phyloP scores from a whole-genome alignment of 768 basidiomycete species.

The Trametes meyenii region DNA sequence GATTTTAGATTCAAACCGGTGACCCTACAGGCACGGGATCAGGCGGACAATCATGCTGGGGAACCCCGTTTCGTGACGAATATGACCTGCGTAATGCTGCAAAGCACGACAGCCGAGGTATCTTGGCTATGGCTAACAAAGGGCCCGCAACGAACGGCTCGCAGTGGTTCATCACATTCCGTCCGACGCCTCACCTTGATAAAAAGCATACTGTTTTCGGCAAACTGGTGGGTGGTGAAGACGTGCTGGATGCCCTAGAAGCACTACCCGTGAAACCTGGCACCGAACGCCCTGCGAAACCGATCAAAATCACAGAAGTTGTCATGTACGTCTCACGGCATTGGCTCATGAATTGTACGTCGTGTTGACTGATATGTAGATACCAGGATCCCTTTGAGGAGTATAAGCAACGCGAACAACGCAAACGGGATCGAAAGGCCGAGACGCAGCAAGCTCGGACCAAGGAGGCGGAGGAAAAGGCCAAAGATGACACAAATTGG shows the following conservation, averaged over 20 bases:
- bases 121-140: constrained; percentile 94
- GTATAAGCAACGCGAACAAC: constrained; percentile 82
- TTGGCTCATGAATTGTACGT: not conserved
- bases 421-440: constrained; percentile 67
- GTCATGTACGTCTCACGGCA: constrained; percentile 63
- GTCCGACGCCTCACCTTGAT: constrained; percentile 80
- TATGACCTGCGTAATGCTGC: constrained; percentile 85
- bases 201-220: constrained; percentile 97
- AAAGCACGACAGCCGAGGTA: constrained; percentile 83
- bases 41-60: constrained; percentile 94
- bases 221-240: constrained; percentile 94
- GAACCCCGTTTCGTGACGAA: constrained; percentile 95
- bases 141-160: constrained; percentile 91
- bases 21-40: constrained; percentile 96
- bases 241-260: constrained; percentile 84
- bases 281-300: constrained; percentile 85
- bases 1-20: constrained; percentile 86
- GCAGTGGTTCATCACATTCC: constrained; percentile 94
- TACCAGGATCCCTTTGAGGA: constrained; percentile 96
- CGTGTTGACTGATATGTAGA: constrained; percentile 38
- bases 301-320: constrained; percentile 83
- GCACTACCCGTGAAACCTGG: constrained; percentile 78
- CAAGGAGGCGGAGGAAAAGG: constrained; percentile 48
- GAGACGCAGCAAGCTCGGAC: constrained; percentile 37
- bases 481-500: constrained; percentile 79